Evolutionary conservation across 2,329 filamentous ascomycete genomes (phyloP).

Genomic region (Aspergillus intermedius): DNA sequence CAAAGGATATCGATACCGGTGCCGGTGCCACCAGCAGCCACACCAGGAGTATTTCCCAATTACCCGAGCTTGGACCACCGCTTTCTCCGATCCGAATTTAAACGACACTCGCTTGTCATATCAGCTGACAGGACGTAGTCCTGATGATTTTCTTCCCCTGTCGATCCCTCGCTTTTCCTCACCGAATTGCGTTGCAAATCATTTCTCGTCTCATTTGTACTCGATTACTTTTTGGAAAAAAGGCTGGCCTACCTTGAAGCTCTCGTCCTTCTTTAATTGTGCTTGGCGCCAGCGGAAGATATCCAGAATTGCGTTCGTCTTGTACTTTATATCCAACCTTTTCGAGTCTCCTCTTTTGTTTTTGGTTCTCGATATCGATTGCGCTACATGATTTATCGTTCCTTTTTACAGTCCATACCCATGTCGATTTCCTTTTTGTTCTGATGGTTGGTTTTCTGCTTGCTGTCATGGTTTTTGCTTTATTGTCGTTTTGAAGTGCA

Average conservation of each 20-base stretch:
- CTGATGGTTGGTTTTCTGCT: neutral
- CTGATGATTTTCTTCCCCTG: too few species aligned
- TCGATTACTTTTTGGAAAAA: neutral
- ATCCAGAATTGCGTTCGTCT: neutral
- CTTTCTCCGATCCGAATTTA: conserved; percentile 44
- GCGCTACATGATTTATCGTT: neutral
- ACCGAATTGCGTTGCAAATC: too few species aligned
- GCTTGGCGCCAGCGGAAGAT: neutral
- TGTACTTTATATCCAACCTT: neutral
- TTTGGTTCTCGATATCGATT: neutral
- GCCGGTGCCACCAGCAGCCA: conserved; percentile 11
- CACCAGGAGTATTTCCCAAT: conserved; percentile 34
- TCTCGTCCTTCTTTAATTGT: neutral
- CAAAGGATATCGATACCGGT: conserved; percentile 27
- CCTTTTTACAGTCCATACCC: neutral
- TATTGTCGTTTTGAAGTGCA: conserved; percentile 14
- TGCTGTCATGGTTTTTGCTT: neutral
- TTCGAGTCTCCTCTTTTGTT: neutral
- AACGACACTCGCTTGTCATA: neutral
- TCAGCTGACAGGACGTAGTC: too few species aligned
- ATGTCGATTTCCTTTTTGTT: neutral
- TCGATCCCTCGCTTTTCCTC: too few species aligned
- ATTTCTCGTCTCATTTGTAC: neutral
- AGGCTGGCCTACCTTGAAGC: conserved; percentile 1
- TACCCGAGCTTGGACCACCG: conserved; percentile 43